Percentiles rank a stretch among this genome's conserved stretches.
phyloP scores from a whole-genome alignment of 306 rosid species.

The Lathyrus tuberosus region DNA sequence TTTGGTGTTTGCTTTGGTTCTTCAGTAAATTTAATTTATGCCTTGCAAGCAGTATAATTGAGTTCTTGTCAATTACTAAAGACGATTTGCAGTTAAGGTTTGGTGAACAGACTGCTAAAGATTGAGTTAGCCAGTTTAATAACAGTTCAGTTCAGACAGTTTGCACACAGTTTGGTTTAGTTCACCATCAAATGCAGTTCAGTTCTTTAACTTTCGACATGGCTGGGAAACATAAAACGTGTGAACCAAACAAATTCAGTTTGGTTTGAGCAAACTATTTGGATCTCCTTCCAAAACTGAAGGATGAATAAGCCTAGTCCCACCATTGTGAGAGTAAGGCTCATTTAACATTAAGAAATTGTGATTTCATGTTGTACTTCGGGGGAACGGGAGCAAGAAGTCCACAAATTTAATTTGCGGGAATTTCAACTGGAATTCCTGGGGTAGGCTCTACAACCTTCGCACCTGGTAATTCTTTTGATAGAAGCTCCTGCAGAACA shows the following conservation, averaged over 20 bases:
- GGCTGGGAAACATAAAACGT: neutral
- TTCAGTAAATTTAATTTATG: neutral
- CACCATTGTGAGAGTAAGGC: neutral
- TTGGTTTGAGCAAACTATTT: neutral
- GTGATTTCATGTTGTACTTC: neutral
- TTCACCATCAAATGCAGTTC: neutral
- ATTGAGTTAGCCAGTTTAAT: neutral
- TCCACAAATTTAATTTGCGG: slow-evolving; percentile 37
- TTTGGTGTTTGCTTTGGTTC: neutral
- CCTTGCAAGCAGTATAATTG: neutral
- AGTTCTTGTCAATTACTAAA: neutral
- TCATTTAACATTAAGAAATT: slow-evolving; percentile 21
- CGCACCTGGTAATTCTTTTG: slow-evolving; percentile 69
- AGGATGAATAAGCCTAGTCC: no score
- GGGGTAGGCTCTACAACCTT: slow-evolving; percentile 67
- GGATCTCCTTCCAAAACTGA: neutral
- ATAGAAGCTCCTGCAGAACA: slow-evolving; percentile 71
- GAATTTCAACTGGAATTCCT: slow-evolving; percentile 66
- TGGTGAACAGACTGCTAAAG: neutral
- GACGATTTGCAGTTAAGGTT: neutral
- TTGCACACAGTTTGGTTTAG: neutral
- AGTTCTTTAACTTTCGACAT: neutral
- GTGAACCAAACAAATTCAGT: neutral
- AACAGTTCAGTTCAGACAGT: neutral
- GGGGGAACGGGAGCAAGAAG: neutral